These are phyloP conservation scores for Rhododendron williamsianum DNA, from an alignment of 148 eudicot species.

Conservation along the genomic window DNA sequence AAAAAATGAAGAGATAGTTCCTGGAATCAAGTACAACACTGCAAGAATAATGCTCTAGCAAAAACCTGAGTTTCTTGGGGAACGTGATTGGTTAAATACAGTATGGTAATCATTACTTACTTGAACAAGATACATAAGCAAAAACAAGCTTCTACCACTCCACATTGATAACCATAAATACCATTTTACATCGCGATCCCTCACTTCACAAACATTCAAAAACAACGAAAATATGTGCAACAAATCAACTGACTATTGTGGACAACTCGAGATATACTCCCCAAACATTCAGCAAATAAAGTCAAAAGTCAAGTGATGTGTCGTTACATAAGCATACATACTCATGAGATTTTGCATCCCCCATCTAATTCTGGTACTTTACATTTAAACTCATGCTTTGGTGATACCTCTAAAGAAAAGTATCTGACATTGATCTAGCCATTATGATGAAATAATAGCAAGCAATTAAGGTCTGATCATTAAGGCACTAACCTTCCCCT, in stretches of 20 bases:
- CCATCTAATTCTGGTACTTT: not conserved
- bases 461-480: conserved; percentile 8
- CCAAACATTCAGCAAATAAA: not conserved
- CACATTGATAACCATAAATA: not conserved
- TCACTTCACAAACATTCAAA: conserved; percentile 4
- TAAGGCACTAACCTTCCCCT: conserved; percentile 60
- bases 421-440: not conserved
- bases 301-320: not conserved
- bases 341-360: not conserved
- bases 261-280: not conserved
- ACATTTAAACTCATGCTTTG: not conserved
- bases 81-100: not conserved
- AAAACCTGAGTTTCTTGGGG: not conserved
- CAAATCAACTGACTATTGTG: not conserved
- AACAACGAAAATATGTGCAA: not conserved
- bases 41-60: not conserved
- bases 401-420: not conserved
- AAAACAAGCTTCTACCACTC: not conserved
- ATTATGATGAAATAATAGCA: not conserved
- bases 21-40: not conserved
- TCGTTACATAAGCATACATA: not conserved
- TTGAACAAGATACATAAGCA: not conserved
- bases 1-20: not conserved
- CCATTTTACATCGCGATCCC: not conserved
- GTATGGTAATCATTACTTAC: not conserved